Base-by-base conservation (phyloP, 345 rosid species). In the Eucalyptus fibrosa region DNA sequence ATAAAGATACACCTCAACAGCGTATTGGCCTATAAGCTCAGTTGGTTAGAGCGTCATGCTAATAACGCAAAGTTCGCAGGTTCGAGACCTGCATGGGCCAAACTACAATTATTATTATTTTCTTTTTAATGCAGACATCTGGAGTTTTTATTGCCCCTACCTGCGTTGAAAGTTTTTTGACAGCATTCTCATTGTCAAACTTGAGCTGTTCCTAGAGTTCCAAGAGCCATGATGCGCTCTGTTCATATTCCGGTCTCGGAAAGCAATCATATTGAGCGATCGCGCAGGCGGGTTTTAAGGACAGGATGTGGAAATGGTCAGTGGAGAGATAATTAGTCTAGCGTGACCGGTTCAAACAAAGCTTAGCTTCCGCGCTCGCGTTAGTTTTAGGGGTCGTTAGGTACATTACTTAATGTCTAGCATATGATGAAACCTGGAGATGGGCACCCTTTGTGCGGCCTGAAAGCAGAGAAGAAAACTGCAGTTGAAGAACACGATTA, bases 1-100 rank as follows among this genome's bases (percentile, higher is more conserved):
- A 50, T 16, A 5, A 50, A 6, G 19, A 50, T 50, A 2, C 8
- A 6, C 8, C 8, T 0, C 3, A 2, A 1, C 3, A 16, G 3
- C 24, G 7, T 5, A 3, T 3, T 9, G 91, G 92, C 92, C 91
- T 88, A 92, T 88, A 89, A 89, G 93, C 93, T 90, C 89, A 92
- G 97, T 11, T 95, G 97, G 98, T 97, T 95, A 96, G 95, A 97
- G 98, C 96, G 97, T 96, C 95, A 94, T 96, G 97, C 96, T 95
- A 97, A 95, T 97, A 94, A 97, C 97, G 97, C 97, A 96, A 96
- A 95, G 96, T 1, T 95, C 94, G 94, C 93, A 91, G 91, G 94
- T 93, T 93, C 91, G 92, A 93, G 87, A 93, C 93, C 93, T 93
- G 94, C 91, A 93, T 92, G 93, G 94, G 93, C 95, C 94, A 92